Evolutionary conservation across 495 filamentous ascomycete genomes (phyloP).

Genomic region (Daldinia loculata): DNA sequence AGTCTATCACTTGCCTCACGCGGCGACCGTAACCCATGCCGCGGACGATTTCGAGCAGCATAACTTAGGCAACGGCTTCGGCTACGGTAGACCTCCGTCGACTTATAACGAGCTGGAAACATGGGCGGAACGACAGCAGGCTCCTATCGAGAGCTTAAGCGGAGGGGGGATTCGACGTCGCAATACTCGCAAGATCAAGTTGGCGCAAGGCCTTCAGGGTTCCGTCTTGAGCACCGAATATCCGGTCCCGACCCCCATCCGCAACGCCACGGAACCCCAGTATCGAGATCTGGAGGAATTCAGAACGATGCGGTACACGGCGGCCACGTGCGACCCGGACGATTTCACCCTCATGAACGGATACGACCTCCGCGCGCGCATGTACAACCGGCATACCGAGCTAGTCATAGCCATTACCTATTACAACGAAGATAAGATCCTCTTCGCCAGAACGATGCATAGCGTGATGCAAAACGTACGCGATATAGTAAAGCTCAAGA

Average conservation of each 20-base stretch:
- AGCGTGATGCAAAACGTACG: slow-evolving; percentile 99
- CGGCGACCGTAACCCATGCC: not conserved
- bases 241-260: slow-evolving; percentile 94
- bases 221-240: slow-evolving; percentile 97
- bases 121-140: slow-evolving; percentile 7
- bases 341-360: slow-evolving; percentile 99
- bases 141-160: slow-evolving; percentile 5
- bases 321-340: slow-evolving; percentile 96
- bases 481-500: slow-evolving; percentile 97
- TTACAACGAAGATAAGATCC: slow-evolving; percentile 97
- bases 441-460: slow-evolving; percentile 91
- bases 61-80: slow-evolving; percentile 1
- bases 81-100: slow-evolving; percentile 7
- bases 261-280: slow-evolving; percentile 92
- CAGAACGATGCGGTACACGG: slow-evolving; percentile 97
- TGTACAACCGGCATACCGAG: slow-evolving; percentile 99
- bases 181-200: slow-evolving; percentile 94
- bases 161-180: slow-evolving; percentile 79
- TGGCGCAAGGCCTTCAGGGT: slow-evolving; percentile 73
- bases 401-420: slow-evolving; percentile 97
- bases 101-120: slow-evolving; percentile 7
- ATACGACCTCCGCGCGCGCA: slow-evolving; percentile 95
- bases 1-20: not conserved
- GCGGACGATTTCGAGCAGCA: not conserved
- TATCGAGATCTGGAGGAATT: slow-evolving; percentile 96